Percentiles rank a stretch among this genome's conserved stretches.
Conservation (phyloP, 768 basidiomycete genomes). For the Termitomyces sp. region DNA sequence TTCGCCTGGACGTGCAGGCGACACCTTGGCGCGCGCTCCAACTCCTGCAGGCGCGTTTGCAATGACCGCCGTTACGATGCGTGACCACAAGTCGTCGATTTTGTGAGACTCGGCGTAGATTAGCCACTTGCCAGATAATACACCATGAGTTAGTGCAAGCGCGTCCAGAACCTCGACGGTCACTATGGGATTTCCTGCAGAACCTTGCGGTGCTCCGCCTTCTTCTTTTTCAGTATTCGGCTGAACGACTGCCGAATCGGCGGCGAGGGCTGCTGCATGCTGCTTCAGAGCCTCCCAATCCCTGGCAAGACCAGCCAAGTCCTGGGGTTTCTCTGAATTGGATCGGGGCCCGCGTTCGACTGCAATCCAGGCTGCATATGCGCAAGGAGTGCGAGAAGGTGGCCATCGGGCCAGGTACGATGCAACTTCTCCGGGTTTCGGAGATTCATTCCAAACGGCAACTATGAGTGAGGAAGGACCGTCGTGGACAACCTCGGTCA, state of each 20-base stretch:
- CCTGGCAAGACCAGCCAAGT: conserved; percentile 3
- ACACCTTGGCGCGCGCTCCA: conserved; percentile 29
- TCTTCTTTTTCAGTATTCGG: neutral
- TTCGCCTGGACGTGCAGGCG: conserved; percentile 22
- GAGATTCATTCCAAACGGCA: conserved; percentile 20
- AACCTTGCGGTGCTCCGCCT: neutral
- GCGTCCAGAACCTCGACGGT: conserved; percentile 26
- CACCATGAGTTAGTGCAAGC: conserved; percentile 26
- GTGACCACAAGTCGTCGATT: conserved; percentile 31
- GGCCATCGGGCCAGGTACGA: conserved; percentile 30
- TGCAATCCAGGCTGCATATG: conserved; percentile 30
- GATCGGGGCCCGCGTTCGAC: conserved; percentile 20
- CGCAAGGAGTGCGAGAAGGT: conserved; percentile 28
- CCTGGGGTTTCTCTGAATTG: neutral
- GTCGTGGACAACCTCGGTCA: conserved; percentile 11
- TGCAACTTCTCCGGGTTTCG: conserved; percentile 18
- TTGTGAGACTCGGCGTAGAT: conserved; percentile 24
- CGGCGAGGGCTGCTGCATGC: neutral
- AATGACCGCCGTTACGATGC: conserved; percentile 20
- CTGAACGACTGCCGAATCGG: neutral
- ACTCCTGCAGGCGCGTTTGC: conserved; percentile 7
- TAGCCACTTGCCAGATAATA: conserved; percentile 33
- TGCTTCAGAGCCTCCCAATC: conserved; percentile 10
- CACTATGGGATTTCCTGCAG: conserved; percentile 11
- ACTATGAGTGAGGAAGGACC: conserved; percentile 13